phyloP scores from a whole-genome alignment of 495 filamentous ascomycete species.

The Podospora conica region DNA sequence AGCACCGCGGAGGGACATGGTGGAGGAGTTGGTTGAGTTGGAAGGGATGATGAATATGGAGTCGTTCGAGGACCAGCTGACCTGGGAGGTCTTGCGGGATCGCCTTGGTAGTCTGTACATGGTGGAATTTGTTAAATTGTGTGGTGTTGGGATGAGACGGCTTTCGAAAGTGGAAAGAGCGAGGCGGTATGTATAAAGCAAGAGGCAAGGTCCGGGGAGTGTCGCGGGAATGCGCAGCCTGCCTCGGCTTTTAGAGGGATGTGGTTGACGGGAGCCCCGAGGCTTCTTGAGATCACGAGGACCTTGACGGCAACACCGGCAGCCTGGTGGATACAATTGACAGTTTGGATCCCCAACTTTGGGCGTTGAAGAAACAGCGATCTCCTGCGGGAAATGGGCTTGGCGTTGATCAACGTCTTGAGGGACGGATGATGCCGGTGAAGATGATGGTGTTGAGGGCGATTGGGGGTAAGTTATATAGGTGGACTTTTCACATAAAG shows the following conservation, averaged over 20 bases:
- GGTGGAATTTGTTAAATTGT: conserved; percentile 8
- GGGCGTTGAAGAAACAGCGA: not conserved
- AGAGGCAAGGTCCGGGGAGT: not conserved
- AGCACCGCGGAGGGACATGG: conserved; percentile 6
- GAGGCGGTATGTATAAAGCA: not conserved
- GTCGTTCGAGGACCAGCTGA: conserved; percentile 16
- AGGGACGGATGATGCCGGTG: not conserved
- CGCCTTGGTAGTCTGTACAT: conserved; percentile 20
- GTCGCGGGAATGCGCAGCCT: not conserved
- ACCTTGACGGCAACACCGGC: not conserved
- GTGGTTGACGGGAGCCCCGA: not conserved
- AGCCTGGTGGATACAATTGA: not conserved
- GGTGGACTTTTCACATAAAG: not conserved
- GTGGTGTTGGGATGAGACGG: not conserved
- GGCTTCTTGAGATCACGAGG: not conserved
- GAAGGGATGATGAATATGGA: conserved; percentile 16
- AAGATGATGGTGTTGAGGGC: not conserved
- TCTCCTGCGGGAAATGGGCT: not conserved
- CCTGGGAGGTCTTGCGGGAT: conserved; percentile 13
- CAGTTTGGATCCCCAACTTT: not conserved
- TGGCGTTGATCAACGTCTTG: not conserved
- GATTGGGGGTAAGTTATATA: not conserved
- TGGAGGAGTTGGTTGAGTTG: conserved; percentile 12
- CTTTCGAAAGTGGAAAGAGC: not conserved
- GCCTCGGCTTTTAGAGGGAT: not conserved